Evolutionary conservation across 805 yeast species (phyloP).

Genomic region (Saccharomyces kudriavzevii): DNA sequence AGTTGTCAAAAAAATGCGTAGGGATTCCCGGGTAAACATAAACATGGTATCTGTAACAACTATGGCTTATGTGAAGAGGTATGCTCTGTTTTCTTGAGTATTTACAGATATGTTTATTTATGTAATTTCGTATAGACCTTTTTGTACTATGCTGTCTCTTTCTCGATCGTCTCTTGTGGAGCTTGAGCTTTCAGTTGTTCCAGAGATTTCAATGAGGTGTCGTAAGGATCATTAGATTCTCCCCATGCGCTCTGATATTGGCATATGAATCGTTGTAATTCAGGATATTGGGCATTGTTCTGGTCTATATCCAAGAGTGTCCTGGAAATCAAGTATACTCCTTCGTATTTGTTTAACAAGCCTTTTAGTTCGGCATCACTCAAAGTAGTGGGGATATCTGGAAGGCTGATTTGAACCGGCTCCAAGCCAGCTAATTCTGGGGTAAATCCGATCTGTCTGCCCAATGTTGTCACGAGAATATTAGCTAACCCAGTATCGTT

Average conservation of each 20-base stretch:
- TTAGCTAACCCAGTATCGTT: constrained; percentile 22
- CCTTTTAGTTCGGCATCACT: not conserved
- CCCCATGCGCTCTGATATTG: not conserved
- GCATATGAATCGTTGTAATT: not conserved
- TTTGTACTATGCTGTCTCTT: not conserved
- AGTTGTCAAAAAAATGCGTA: not conserved
- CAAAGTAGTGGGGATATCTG: not conserved
- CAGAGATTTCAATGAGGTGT: constrained; percentile 5
- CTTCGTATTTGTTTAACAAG: constrained; percentile 2
- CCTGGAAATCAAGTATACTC: constrained; percentile 1
- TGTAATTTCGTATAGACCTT: not conserved
- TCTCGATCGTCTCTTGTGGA: not conserved
- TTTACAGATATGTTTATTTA: not conserved
- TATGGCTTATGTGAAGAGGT: not conserved
- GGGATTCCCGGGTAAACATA: not conserved
- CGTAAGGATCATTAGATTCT: constrained; percentile 9
- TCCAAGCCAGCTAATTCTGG: constrained; percentile 8
- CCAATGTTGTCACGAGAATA: constrained; percentile 12
- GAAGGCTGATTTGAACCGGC: constrained; percentile 6
- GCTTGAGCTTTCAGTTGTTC: not conserved
- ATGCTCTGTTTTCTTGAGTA: not conserved
- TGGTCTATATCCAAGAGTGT: not conserved
- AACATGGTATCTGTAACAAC: not conserved
- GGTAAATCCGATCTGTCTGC: constrained; percentile 13
- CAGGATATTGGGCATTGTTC: not conserved